Evolutionary conservation across 495 filamentous ascomycete genomes (phyloP).

Genomic region (Aspergillus biplanus): DNA sequence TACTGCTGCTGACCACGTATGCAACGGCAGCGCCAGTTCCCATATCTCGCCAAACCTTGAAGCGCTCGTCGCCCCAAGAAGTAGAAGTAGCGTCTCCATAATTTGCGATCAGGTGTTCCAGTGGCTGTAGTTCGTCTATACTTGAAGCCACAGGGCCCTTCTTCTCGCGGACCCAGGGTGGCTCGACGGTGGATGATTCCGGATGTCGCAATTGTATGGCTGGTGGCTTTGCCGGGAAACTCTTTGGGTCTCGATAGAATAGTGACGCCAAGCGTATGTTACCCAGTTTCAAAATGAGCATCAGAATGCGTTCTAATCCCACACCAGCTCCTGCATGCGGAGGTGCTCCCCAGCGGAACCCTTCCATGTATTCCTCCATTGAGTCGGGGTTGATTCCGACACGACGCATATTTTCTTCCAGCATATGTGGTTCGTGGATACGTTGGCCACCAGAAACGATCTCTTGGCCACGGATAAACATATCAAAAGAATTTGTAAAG

Average conservation of each 20-base stretch:
- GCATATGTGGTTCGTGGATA: constrained; percentile 76
- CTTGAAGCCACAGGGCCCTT: constrained; percentile 40
- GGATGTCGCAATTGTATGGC: constrained; percentile 68
- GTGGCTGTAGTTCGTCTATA: constrained; percentile 62
- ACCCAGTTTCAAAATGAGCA: constrained; percentile 80
- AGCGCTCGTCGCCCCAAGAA: constrained; percentile 82
- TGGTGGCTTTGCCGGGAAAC: constrained; percentile 61
- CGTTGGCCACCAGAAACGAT: constrained; percentile 91
- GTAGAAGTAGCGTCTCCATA: constrained; percentile 90
- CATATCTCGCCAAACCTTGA: constrained; percentile 78
- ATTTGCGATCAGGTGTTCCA: constrained; percentile 84
- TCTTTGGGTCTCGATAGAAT: constrained; percentile 84
- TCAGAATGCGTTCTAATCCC: constrained; percentile 83
- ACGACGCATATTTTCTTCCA: constrained; percentile 76
- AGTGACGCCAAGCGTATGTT: constrained; percentile 88
- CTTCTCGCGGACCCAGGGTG: constrained; percentile 57
- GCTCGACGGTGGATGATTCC: constrained; percentile 73
- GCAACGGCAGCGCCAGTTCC: constrained; percentile 77
- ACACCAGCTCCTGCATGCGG: constrained; percentile 91
- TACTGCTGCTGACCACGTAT: constrained; percentile 71
- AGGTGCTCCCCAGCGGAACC: constrained; percentile 85
- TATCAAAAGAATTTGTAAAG: constrained; percentile 91
- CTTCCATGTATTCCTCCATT: constrained; percentile 88
- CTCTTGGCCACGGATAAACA: constrained; percentile 92
- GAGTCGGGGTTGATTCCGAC: constrained; percentile 72